A percentile compares a stretch with the other conserved stretches of the same genome.
These are phyloP conservation scores for Alliaria petiolata DNA, from an alignment of 345 rosid genomes.

Conservation along the genomic window DNA sequence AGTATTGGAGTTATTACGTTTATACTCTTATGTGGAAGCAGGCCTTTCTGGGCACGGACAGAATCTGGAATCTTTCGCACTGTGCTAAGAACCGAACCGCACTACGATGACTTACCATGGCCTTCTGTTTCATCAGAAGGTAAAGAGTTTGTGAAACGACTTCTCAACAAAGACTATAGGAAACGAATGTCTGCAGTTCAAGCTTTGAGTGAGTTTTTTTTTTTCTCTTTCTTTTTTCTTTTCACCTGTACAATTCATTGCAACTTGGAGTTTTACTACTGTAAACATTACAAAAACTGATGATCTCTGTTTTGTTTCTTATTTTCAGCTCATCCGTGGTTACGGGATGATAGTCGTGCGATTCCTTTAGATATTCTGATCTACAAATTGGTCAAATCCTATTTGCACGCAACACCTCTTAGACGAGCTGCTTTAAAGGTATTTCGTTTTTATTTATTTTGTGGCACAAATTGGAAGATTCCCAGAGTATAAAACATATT, in stretches of 20 bases:
- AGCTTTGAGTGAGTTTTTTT: slow-evolving; percentile 62
- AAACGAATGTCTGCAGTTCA: slow-evolving; percentile 86
- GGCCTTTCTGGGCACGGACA: slow-evolving; percentile 87
- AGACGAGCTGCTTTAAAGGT: slow-evolving; percentile 79
- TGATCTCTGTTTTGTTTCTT: not conserved
- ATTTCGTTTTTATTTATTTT: not conserved
- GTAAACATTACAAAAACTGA: not conserved
- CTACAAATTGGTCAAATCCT: slow-evolving; percentile 66
- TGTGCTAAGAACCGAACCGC: slow-evolving; percentile 72
- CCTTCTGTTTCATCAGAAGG: slow-evolving; percentile 71
- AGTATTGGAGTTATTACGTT: slow-evolving; percentile 79
- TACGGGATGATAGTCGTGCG: slow-evolving; percentile 46
- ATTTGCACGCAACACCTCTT: slow-evolving; percentile 68
- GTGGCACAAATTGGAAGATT: not conserved
- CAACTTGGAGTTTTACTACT: not conserved
- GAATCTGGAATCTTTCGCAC: slow-evolving; percentile 87
- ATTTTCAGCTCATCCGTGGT: slow-evolving; percentile 73
- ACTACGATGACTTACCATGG: slow-evolving; percentile 77
- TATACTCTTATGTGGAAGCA: slow-evolving; percentile 80
- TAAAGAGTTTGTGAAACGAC: slow-evolving; percentile 80
- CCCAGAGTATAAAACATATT: no score
- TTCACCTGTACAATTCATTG: not conserved
- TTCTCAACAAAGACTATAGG: slow-evolving; percentile 76
- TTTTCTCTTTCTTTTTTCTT: not conserved
- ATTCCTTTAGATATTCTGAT: slow-evolving; percentile 65